Base-by-base conservation (phyloP, 2,329 filamentous ascomycete species). In the Fusarium cicatricum region DNA sequence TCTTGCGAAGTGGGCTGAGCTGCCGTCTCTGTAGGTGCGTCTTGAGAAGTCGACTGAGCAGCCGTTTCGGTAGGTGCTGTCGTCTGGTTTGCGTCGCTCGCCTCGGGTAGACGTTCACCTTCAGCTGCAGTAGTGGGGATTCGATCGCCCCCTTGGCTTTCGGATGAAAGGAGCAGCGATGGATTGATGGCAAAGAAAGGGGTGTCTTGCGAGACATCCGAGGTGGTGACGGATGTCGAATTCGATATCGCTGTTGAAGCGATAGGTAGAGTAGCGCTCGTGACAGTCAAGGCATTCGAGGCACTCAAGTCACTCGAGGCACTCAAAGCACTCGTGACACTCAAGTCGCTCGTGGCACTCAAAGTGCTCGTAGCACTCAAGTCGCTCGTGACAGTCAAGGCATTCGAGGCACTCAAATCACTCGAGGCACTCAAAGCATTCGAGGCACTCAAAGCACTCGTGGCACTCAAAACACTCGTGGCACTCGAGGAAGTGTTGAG, bases 121-220 rank as follows among this genome's bases (percentile, higher is more conserved):
- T 40, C 60, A 39, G 52, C 39, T 37, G 39, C 40, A 33, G 46
- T 50, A 4, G 60, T 64, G 40, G 60, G 39, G 34, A 53, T 15
- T 6, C 38, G 47, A 8, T 45, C 43, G 26, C 34, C 31, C 36
- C 43, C 53, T 26, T 55, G 60, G 7, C 34, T 62, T 37, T 54
- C 50, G 37, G 26, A 23, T 7, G 56, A 41, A 15, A 47, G 34
- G 17, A 64, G 47, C 31, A 64, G 50, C 14, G 60, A 64, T 32
- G 38, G 39, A 19, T 44, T 26, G 32, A 51, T 51, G 26, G 60
- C 60, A 48, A 64, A 64, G 10, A 55, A 37, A 8, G 60, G 60
- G 15, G 47, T 49, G 36, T 62, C 57, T 29, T 16, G 37, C 29
- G 46, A 40, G 41, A 44, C 39, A 32, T 53, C 48, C 12, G 26